Conservation (phyloP, 345 rosid genomes). For the Hibiscus trionum region DNA sequence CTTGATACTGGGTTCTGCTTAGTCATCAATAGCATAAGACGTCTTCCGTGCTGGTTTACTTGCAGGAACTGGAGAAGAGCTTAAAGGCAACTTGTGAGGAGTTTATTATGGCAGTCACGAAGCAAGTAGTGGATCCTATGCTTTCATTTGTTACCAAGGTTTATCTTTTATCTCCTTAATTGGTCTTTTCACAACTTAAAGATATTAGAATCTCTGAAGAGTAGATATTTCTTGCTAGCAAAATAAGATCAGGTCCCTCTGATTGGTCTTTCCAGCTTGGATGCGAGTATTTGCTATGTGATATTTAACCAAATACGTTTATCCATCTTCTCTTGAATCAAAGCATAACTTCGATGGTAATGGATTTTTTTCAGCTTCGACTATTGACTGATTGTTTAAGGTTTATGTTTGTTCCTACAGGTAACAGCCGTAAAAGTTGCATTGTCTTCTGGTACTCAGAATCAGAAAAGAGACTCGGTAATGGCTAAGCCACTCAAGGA, state of each 20-base stretch:
- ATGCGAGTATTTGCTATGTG: neutral
- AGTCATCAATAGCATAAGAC: neutral
- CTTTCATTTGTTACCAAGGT: conserved; percentile 95
- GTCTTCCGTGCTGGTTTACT: conserved; percentile 4
- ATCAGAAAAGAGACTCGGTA: conserved; percentile 49
- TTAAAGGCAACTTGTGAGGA: conserved; percentile 94
- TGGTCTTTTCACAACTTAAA: neutral
- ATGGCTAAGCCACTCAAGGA: conserved; percentile 87
- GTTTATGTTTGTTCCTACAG: conserved; percentile 31
- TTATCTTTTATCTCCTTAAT: conserved; percentile 13
- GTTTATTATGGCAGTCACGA: conserved; percentile 93
- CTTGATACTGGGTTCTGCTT: neutral
- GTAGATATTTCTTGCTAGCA: neutral
- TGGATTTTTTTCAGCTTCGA: neutral
- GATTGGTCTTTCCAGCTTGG: neutral
- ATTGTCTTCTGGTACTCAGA: conserved; percentile 53
- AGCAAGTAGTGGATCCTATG: conserved; percentile 95
- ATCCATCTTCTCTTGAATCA: neutral
- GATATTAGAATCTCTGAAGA: neutral
- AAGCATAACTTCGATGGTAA: neutral
- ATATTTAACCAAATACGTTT: neutral
- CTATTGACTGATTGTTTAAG: neutral
- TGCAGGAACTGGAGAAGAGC: conserved; percentile 91
- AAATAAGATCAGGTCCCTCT: neutral
- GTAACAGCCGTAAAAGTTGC: conserved; percentile 87